Percentiles rank a stretch among this genome's conserved stretches.
Conservation (phyloP, 1,284 basidiomycete species). For the Mycena sp. region DNA sequence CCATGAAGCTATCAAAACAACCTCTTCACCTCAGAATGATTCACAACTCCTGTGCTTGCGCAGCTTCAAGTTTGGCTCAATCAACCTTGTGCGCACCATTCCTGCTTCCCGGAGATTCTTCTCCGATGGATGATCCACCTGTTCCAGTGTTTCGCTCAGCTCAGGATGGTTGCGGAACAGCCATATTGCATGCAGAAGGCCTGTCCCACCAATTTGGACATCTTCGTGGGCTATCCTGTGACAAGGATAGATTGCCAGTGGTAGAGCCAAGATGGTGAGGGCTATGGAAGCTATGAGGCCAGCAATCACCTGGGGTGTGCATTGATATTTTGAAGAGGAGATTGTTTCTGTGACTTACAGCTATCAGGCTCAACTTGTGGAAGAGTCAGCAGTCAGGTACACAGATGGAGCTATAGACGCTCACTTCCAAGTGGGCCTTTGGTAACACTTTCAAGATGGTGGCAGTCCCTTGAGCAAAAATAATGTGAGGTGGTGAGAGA, state of each 20-base stretch:
- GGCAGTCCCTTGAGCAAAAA: background rate
- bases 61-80: too few species aligned
- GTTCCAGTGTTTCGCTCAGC: background rate
- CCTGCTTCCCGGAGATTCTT: background rate
- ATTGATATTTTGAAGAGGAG: background rate
- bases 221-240: background rate
- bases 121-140: background rate
- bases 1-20: too few species aligned
- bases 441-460: background rate
- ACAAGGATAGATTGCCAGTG: background rate
- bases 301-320: background rate
- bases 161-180: constrained; percentile 4
- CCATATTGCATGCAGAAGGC: constrained; percentile 3
- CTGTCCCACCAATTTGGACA: background rate
- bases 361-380: background rate
- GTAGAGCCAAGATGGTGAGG: background rate
- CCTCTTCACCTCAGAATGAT: too few species aligned
- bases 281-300: background rate
- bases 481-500: background rate
- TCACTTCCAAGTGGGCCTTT: background rate
- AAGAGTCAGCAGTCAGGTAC: background rate
- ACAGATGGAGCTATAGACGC: background rate
- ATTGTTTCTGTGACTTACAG: background rate
- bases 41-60: too few species aligned
- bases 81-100: background rate